These are phyloP conservation scores for Fusarium nelsonii DNA, from an alignment of 2,329 filamentous ascomycete genomes.

Conservation along the genomic window DNA sequence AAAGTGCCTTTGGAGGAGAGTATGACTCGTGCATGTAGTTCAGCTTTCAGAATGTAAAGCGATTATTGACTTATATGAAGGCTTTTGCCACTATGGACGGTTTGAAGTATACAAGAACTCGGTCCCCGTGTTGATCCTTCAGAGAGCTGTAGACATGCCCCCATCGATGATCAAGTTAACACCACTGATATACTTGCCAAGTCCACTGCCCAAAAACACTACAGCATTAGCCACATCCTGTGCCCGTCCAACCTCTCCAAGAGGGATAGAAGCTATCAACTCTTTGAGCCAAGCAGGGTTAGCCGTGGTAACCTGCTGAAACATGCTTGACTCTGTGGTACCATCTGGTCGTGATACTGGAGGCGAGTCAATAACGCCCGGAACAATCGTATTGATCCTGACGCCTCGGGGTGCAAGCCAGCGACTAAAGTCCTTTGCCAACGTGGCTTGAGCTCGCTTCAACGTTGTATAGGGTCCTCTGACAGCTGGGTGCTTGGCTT, in stretches of 20 bases:
- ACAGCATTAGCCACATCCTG: slow-evolving; percentile 45
- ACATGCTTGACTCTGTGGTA: slow-evolving; percentile 38
- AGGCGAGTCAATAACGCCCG: slow-evolving; percentile 41
- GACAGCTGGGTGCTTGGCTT: slow-evolving; percentile 19
- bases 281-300: slow-evolving; percentile 20
- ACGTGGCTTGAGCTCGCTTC: slow-evolving; percentile 42
- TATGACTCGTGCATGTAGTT: too few relatives aligned
- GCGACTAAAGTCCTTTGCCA: slow-evolving; percentile 43
- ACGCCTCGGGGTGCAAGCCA: slow-evolving; percentile 41
- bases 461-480: slow-evolving; percentile 40
- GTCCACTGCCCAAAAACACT: slow-evolving; percentile 41
- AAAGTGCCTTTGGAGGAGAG: too few relatives aligned
- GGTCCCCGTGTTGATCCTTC: too few relatives aligned
- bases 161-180: slow-evolving; percentile 45
- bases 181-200: slow-evolving; percentile 41
- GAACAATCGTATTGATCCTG: slow-evolving; percentile 43
- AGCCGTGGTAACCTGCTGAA: slow-evolving; percentile 10
- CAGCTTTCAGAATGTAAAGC: too few relatives aligned
- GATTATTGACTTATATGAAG: background rate
- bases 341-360: slow-evolving; percentile 33
- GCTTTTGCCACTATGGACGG: background rate
- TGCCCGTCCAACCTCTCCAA: slow-evolving; percentile 29
- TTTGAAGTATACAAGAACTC: background rate
- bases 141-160: slow-evolving; percentile 16
- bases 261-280: slow-evolving; percentile 21